phyloP scores from a whole-genome alignment of 257 asterid species.

The Solanum clarkiae region DNA sequence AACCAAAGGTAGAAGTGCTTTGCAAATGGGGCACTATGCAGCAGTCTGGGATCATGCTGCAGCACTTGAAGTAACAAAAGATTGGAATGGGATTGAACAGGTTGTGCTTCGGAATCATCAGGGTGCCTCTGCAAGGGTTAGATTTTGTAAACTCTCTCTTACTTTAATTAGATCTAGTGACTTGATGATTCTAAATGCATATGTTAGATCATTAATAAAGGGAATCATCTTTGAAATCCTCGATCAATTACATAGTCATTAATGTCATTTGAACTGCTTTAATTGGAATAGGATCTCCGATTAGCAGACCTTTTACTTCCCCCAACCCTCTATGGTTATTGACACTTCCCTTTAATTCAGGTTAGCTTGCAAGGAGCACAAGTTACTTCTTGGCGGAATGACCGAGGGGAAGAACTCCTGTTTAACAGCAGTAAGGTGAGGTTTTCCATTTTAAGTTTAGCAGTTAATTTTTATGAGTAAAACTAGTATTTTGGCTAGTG shows the following conservation, averaged over 20 bases:
- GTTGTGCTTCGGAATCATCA: slow-evolving; percentile 65
- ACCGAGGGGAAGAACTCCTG: slow-evolving; percentile 79
- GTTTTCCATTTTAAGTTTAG: not conserved
- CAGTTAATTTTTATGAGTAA: not conserved
- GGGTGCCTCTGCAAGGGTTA: slow-evolving; percentile 82
- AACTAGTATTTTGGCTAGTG: not conserved
- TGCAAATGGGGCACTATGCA: slow-evolving; percentile 72
- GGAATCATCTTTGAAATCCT: not conserved
- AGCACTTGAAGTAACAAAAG: slow-evolving; percentile 60
- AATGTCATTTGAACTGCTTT: not conserved
- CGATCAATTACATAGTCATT: not conserved
- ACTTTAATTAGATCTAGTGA: not conserved
- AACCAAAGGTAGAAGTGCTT: not conserved
- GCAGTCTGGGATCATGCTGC: slow-evolving; percentile 70
- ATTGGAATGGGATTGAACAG: slow-evolving; percentile 85
- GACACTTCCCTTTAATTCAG: slow-evolving; percentile 22
- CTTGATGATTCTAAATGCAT: not conserved
- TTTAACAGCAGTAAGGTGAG: slow-evolving; percentile 89
- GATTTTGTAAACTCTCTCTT: slow-evolving; percentile 14
- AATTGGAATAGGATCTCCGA: not conserved
- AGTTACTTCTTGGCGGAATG: slow-evolving; percentile 87
- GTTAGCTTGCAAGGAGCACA: slow-evolving; percentile 90
- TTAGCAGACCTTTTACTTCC: not conserved
- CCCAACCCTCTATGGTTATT: not conserved
- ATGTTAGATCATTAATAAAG: not conserved